Percentiles rank a stretch among this genome's conserved stretches.
Conservation (phyloP, 1,284 basidiomycete species). For the Cryptococcus sp. region DNA sequence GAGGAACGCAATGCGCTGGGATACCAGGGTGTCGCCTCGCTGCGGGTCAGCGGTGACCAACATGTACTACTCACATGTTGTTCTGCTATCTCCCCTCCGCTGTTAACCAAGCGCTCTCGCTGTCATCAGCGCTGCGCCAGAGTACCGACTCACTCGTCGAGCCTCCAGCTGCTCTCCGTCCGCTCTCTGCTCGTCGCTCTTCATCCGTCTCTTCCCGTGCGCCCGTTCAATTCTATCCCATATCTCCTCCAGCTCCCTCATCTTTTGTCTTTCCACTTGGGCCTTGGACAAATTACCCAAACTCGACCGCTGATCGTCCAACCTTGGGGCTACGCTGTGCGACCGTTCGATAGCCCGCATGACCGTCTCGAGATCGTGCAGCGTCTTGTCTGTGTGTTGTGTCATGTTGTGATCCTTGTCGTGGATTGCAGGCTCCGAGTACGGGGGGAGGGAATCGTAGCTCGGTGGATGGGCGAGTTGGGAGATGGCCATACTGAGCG, state of each 20-base stretch:
- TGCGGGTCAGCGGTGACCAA: conserved; percentile 15
- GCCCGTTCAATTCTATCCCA: conserved; percentile 42
- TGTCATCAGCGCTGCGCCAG: not conserved
- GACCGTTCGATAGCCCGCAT: conserved; percentile 82
- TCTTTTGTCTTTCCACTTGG: conserved; percentile 30
- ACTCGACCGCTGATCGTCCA: conserved; percentile 83
- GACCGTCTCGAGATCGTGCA: conserved; percentile 72
- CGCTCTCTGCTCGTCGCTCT: conserved; percentile 25
- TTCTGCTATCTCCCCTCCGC: conserved; percentile 26
- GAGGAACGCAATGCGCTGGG: conserved; percentile 27
- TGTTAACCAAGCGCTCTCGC: not conserved
- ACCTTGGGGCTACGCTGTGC: conserved; percentile 76
- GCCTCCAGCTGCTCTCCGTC: conserved; percentile 20
- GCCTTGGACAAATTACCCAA: conserved; percentile 60
- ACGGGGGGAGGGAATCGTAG: conserved; percentile 13
- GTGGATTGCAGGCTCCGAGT: not conserved
- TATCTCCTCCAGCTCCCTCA: conserved; percentile 43
- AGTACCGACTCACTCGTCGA: conserved; percentile 13
- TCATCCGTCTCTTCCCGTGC: conserved; percentile 27
- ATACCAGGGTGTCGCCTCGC: not conserved
- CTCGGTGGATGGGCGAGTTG: conserved; percentile 22
- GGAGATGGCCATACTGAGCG: conserved; percentile 36
- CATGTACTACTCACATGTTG: conserved; percentile 19
- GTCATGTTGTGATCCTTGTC: not conserved
- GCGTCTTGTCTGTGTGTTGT: conserved; percentile 29